These are phyloP conservation scores for Calycina marina DNA, from an alignment of 2,329 filamentous ascomycete genomes.

Conservation along the genomic window DNA sequence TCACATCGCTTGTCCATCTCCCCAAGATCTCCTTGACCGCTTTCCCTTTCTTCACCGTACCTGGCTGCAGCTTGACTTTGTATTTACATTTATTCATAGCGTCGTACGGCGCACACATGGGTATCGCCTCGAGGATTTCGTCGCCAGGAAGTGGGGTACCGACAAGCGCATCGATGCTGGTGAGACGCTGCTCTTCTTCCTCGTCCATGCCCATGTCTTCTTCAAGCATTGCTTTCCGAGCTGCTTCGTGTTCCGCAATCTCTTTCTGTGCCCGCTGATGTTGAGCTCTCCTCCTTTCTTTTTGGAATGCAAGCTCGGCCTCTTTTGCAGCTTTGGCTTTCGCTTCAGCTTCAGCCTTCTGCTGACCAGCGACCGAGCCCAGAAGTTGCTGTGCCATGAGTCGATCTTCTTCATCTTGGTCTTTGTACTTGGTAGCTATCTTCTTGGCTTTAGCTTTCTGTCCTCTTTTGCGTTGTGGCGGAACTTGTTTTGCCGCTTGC, in stretches of 20 bases:
- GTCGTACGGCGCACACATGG: slow-evolving; percentile 49
- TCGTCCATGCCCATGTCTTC: slow-evolving; percentile 46
- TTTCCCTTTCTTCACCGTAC: slow-evolving; percentile 82
- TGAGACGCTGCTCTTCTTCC: slow-evolving; percentile 36
- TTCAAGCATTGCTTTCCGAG: slow-evolving; percentile 43
- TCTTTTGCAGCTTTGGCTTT: slow-evolving; percentile 54
- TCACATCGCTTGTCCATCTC: slow-evolving; percentile 56
- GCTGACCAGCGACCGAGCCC: slow-evolving; percentile 55
- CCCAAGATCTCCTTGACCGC: slow-evolving; percentile 82
- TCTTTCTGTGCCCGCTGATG: slow-evolving; percentile 64
- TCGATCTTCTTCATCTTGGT: slow-evolving; percentile 91
- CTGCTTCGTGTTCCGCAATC: slow-evolving; percentile 63
- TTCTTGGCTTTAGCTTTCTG: slow-evolving; percentile 78
- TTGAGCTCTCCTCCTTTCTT: slow-evolving; percentile 63
- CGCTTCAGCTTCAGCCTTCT: slow-evolving; percentile 54
- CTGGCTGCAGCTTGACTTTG: slow-evolving; percentile 88
- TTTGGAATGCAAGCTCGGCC: slow-evolving; percentile 55
- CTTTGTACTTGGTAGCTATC: slow-evolving; percentile 73
- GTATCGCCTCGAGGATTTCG: slow-evolving; percentile 56
- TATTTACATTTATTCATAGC: slow-evolving; percentile 67
- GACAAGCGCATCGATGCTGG: slow-evolving; percentile 54
- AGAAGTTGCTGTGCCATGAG: slow-evolving; percentile 71
- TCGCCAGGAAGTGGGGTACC: slow-evolving; percentile 69
- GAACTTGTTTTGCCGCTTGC: slow-evolving; percentile 27
- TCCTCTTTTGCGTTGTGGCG: slow-evolving; percentile 44